phyloP scores from a whole-genome alignment of 495 filamentous ascomycete genomes.

The Trichoderma virens region DNA sequence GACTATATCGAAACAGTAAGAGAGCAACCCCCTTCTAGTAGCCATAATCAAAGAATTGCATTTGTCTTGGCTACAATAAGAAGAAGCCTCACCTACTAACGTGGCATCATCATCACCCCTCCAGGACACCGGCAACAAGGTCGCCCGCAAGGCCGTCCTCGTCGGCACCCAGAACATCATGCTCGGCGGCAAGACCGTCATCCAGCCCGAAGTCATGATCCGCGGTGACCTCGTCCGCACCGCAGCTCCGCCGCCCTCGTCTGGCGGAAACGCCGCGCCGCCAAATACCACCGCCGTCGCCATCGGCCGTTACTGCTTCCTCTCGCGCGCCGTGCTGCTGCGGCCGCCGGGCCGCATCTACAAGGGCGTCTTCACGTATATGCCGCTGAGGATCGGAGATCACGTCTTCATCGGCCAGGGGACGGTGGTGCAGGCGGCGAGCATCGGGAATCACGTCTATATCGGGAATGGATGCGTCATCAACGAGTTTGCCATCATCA shows the following conservation, averaged over 20 bases:
- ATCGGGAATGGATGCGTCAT: conserved; percentile 68
- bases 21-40: too few relatives aligned
- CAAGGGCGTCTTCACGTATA: conserved; percentile 60
- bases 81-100: too few relatives aligned
- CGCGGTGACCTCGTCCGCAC: conserved; percentile 78
- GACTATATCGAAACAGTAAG: conserved; percentile 95
- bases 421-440: conserved; percentile 69
- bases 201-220: conserved; percentile 84
- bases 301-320: conserved; percentile 81
- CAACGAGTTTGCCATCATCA: conserved; percentile 80
- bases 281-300: conserved; percentile 62
- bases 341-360: conserved; percentile 70
- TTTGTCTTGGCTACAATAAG: too few relatives aligned
- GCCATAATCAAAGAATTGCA: too few relatives aligned
- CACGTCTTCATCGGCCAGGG: conserved; percentile 79
- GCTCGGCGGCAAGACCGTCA: conserved; percentile 90
- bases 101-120: neutral
- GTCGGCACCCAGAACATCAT: conserved; percentile 96
- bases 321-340: conserved; percentile 63
- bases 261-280: conserved; percentile 20
- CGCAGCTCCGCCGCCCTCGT: conserved; percentile 27
- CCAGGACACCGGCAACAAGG: conserved; percentile 96
- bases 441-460: conserved; percentile 72
- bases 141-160: conserved; percentile 81
- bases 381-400: conserved; percentile 83